Evolutionary conservation across 1,139 yeast species (phyloP).

Genomic region (Candida frijolesensis): DNA sequence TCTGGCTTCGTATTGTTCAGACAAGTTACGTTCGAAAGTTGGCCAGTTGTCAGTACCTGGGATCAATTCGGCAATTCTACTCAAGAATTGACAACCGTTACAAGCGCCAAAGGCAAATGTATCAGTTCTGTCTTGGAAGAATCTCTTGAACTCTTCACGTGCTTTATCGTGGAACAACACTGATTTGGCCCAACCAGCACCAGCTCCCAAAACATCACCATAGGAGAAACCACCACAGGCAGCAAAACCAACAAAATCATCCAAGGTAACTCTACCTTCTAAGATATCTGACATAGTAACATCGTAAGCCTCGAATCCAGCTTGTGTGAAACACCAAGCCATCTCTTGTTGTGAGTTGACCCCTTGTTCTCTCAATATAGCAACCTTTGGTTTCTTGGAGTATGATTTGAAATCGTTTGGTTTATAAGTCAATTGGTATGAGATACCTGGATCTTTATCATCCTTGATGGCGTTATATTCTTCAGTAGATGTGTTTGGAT

Average conservation of each 20-base stretch:
- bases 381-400: constrained; percentile 73
- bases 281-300: constrained; percentile 96
- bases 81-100: constrained; percentile 97
- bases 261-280: constrained; percentile 69
- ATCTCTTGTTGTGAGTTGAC: constrained; percentile 97
- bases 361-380: constrained; percentile 97
- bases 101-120: constrained; percentile 99
- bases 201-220: constrained; percentile 99
- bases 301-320: constrained; percentile 91
- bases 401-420: constrained; percentile 27
- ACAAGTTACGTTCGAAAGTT: constrained; percentile 82
- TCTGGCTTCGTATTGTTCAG: constrained; percentile 98
- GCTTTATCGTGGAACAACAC: constrained; percentile 84
- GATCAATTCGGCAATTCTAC: constrained; percentile 82
- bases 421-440: constrained; percentile 73
- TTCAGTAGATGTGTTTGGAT: constrained; percentile 86
- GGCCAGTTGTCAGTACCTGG: constrained; percentile 99
- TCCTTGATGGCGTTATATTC: constrained; percentile 77
- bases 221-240: constrained; percentile 99
- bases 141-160: constrained; percentile 71
- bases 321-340: constrained; percentile 96
- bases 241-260: constrained; percentile 88
- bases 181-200: constrained; percentile 99
- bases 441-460: constrained; percentile 87
- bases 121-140: constrained; percentile 84